These are phyloP conservation scores for Daldinia sp. DNA, from an alignment of 2,329 filamentous ascomycete genomes.

Conservation along the genomic window DNA sequence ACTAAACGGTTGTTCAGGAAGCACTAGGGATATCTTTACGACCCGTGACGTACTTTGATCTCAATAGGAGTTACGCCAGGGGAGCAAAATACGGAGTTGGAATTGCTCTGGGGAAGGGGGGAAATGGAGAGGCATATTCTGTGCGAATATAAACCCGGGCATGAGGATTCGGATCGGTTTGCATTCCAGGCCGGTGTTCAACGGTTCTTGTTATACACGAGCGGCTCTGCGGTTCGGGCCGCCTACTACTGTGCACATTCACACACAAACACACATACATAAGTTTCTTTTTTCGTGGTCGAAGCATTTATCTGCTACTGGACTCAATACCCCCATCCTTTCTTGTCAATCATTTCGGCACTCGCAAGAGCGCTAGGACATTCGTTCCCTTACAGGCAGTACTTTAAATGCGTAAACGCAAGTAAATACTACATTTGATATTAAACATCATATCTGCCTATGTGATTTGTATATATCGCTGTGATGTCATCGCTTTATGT, in stretches of 20 bases:
- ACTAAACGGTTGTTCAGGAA: conserved; percentile 76
- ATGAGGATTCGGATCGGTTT: conserved; percentile 18
- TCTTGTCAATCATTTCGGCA: conserved; percentile 1
- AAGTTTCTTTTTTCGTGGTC: conserved; percentile 14
- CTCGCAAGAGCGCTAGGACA: conserved; percentile 8
- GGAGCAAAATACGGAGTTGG: conserved; percentile 21
- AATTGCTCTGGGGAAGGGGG: conserved; percentile 7
- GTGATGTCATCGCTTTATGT: neutral
- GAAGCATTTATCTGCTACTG: conserved; percentile 16
- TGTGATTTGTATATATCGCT: neutral
- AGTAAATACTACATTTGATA: neutral
- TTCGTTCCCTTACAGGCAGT: neutral
- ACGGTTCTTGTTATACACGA: conserved; percentile 9
- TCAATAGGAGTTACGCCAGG: conserved; percentile 15
- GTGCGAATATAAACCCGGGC: conserved; percentile 14
- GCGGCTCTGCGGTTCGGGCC: conserved; percentile 14
- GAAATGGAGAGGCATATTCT: conserved; percentile 12
- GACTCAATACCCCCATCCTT: conserved; percentile 29
- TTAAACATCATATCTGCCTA: neutral
- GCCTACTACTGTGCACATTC: conserved; percentile 5
- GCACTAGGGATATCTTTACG: conserved; percentile 46
- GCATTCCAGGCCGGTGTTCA: conserved; percentile 34
- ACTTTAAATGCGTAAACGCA: neutral
- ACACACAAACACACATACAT: conserved; percentile 10
- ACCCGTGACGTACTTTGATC: conserved; percentile 30